Percentiles rank a stretch among this genome's conserved stretches.
These are phyloP conservation scores for Phytopythium helicoides DNA, from an alignment of 352 stramenopile species.

Conservation along the genomic window DNA sequence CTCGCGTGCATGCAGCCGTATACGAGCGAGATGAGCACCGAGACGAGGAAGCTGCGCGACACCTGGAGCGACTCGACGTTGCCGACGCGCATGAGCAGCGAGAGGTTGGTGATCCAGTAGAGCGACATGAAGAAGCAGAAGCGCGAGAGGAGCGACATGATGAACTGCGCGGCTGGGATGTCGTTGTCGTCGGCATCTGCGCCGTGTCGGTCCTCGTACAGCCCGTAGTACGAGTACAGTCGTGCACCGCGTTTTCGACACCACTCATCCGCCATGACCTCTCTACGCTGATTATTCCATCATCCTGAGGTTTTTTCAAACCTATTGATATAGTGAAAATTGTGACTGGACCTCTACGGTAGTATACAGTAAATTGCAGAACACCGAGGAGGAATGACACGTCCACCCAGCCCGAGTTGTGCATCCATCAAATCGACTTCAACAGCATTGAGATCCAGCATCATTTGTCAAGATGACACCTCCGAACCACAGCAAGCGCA, in stretches of 20 bases:
- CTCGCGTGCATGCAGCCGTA: slow-evolving; percentile 58
- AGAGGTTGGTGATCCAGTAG: slow-evolving; percentile 70
- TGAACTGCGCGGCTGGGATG: slow-evolving; percentile 10
- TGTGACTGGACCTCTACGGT: too few relatives aligned
- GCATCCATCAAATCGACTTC: too few relatives aligned
- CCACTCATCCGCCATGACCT: too few relatives aligned
- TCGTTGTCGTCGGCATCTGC: not conserved
- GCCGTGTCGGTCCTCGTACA: slow-evolving; percentile 17
- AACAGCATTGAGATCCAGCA: too few relatives aligned
- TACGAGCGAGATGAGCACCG: slow-evolving; percentile 36
- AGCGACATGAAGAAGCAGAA: slow-evolving; percentile 77
- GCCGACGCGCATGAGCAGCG: slow-evolving; percentile 63
- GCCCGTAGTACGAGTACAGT: slow-evolving; percentile 39
- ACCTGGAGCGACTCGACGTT: slow-evolving; percentile 53
- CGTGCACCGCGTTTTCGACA: not conserved
- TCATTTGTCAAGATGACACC: too few relatives aligned
- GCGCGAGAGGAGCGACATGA: slow-evolving; percentile 43
- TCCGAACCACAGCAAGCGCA: too few relatives aligned
- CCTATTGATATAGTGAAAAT: too few relatives aligned
- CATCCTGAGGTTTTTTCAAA: too few relatives aligned
- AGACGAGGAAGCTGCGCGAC: slow-evolving; percentile 44
- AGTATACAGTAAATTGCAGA: too few relatives aligned
- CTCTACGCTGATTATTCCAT: too few relatives aligned
- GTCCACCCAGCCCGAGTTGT: too few relatives aligned
- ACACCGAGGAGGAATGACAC: too few relatives aligned